Percentiles rank a stretch among this genome's conserved stretches.
phyloP scores from a whole-genome alignment of 1,284 basidiomycete species.

The Schizophyllum commune region DNA sequence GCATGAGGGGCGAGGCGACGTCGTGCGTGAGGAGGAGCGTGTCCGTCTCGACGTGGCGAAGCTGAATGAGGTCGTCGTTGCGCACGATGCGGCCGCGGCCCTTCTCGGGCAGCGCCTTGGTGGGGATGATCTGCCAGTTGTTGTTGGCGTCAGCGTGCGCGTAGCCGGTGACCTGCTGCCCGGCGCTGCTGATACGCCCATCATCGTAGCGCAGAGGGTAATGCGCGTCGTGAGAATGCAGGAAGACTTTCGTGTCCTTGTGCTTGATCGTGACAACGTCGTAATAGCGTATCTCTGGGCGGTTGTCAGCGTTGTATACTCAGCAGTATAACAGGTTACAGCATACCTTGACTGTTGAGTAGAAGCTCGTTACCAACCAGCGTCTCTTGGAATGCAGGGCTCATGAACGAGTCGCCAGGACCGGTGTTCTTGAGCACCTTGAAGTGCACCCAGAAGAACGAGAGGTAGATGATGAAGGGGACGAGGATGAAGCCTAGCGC shows the following conservation, averaged over 20 bases:
- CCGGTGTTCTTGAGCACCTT: conserved; percentile 86
- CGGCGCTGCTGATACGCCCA: conserved; percentile 85
- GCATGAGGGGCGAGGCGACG: conserved; percentile 94
- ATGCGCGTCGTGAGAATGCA: conserved; percentile 87
- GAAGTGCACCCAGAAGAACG: conserved; percentile 97
- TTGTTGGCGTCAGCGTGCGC: conserved; percentile 92
- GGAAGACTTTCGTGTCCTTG: conserved; percentile 86
- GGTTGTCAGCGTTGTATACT: conserved; percentile 1
- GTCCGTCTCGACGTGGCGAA: conserved; percentile 84
- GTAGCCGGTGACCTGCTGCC: conserved; percentile 99
- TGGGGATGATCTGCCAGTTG: conserved; percentile 92
- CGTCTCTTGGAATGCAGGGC: conserved; percentile 96
- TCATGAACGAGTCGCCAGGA: conserved; percentile 96
- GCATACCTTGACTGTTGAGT: conserved; percentile 78
- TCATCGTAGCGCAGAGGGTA: conserved; percentile 97
- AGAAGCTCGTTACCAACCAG: conserved; percentile 88
- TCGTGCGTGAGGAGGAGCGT: conserved; percentile 89
- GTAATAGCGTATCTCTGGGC: conserved; percentile 84
- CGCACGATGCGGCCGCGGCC: conserved; percentile 86
- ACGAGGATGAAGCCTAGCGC: conserved; percentile 83
- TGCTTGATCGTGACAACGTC: conserved; percentile 87
- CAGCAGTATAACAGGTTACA: not conserved
- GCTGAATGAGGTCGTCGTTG: conserved; percentile 84
- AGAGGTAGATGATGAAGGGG: conserved; percentile 87
- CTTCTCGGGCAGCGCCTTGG: conserved; percentile 83